Conservation (phyloP, 225 moss, liverwort and hornwort genomes). For the Thuidium tamariscinum region DNA sequence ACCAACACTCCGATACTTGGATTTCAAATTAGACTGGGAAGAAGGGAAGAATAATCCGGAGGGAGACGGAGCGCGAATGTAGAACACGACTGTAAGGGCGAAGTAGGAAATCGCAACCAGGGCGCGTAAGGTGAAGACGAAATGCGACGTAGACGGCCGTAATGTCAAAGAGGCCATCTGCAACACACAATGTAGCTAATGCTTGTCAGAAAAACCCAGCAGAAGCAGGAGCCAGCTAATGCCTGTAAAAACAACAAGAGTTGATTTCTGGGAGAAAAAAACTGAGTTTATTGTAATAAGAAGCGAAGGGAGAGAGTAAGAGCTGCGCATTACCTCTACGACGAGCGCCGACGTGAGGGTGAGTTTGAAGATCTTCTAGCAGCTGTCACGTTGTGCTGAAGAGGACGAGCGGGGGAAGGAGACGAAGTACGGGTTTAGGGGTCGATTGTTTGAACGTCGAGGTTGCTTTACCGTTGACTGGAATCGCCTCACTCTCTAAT, state of each 20-base stretch:
- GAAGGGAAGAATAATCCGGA: constrained; percentile 9
- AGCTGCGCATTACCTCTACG: not conserved
- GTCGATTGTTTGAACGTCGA: not conserved
- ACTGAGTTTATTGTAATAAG: not conserved
- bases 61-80: constrained; percentile 33
- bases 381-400: not conserved
- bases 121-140: constrained; percentile 14
- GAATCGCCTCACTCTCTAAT: not conserved
- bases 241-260: not conserved
- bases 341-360: not conserved
- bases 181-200: not conserved
- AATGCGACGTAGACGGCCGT: not conserved
- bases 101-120: constrained; percentile 27
- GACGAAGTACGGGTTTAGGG: not conserved
- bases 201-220: not conserved
- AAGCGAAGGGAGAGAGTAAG: not conserved
- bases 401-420: not conserved
- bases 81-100: constrained; percentile 13
- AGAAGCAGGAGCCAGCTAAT: not conserved
- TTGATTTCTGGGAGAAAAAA: no score
- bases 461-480: not conserved
- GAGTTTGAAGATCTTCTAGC: not conserved
- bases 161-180: constrained; percentile 22
- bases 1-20: constrained; percentile 16
- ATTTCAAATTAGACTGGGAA: not conserved